Conservation (phyloP, 1,139 yeast genomes). For the Hansenula lynferdii region DNA sequence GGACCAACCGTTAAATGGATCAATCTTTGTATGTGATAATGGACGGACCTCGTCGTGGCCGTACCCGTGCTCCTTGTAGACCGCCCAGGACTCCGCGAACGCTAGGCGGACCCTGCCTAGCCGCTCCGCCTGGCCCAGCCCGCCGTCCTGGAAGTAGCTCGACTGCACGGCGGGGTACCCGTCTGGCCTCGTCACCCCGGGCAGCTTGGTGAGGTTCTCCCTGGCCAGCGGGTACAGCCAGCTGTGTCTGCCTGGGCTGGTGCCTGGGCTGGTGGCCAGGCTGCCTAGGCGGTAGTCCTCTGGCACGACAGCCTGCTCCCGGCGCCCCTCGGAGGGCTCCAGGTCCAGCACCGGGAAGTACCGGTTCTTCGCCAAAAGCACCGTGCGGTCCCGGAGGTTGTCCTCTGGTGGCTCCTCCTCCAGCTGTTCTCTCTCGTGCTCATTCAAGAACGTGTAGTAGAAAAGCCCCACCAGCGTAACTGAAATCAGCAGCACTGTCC, state of each 20-base stretch:
- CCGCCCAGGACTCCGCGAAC: conserved; percentile 53
- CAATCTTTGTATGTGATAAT: conserved; percentile 25
- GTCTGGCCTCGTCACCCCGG: conserved; percentile 12
- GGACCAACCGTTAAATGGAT: conserved; percentile 45
- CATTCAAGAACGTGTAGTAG: conserved; percentile 22
- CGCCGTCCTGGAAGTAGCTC: conserved; percentile 22
- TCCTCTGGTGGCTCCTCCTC: conserved; percentile 1
- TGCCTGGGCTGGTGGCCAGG: too few species aligned
- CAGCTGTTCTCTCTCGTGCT: conserved; percentile 1
- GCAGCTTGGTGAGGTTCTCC: conserved; percentile 26
- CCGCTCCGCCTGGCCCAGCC: conserved; percentile 28
- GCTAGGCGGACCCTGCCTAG: conserved; percentile 44
- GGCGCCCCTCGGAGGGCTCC: conserved; percentile 15
- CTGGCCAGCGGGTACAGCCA: conserved; percentile 27
- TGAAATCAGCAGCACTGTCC: conserved; percentile 12
- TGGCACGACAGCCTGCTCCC: conserved; percentile 17
- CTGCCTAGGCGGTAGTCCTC: conserved; percentile 16
- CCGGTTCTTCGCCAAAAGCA: conserved; percentile 29
- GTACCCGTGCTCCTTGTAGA: conserved; percentile 57
- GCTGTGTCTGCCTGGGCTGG: too few species aligned
- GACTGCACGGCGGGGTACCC: conserved; percentile 28
- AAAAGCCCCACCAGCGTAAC: conserved; percentile 16
- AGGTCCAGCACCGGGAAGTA: conserved; percentile 31
- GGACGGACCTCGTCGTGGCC: conserved; percentile 61
- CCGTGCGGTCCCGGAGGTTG: conserved; percentile 5